Evolutionary conservation across 768 basidiomycete species (phyloP).

Genomic region (Kwoniella europaea): DNA sequence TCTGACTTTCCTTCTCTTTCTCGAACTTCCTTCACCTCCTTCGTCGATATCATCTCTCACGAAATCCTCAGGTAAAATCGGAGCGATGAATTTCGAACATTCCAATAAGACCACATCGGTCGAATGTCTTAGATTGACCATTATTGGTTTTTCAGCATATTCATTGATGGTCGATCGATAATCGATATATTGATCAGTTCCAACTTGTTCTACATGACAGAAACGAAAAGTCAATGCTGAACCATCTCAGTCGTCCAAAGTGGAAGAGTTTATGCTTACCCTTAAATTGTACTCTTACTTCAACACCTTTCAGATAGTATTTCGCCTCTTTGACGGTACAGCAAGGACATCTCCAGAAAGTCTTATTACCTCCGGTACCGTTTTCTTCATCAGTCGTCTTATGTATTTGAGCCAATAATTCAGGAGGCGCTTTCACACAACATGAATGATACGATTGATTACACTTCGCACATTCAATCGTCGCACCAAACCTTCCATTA

Average conservation of each 20-base stretch:
- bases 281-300: conserved; percentile 38
- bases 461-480: conserved; percentile 41
- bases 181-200: conserved; percentile 41
- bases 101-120: conserved; percentile 27
- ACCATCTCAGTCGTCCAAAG: background rate
- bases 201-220: conserved; percentile 28
- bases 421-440: conserved; percentile 43
- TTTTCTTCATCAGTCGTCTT: background rate
- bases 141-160: conserved; percentile 27
- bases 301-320: conserved; percentile 38
- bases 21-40: background rate
- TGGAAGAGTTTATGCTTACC: conserved; percentile 31
- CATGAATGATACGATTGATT: conserved; percentile 48
- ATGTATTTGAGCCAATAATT: conserved; percentile 8
- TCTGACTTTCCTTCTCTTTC: conserved; percentile 20
- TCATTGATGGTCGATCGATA: conserved; percentile 38
- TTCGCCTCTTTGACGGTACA: conserved; percentile 51
- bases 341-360: conserved; percentile 51
- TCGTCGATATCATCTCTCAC: conserved; percentile 1
- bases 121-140: conserved; percentile 17
- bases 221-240: background rate
- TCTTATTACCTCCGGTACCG: conserved; percentile 16
- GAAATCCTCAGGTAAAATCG: conserved; percentile 33
- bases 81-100: conserved; percentile 36
- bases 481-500: background rate